Evolutionary conservation across 2,329 filamentous ascomycete species (phyloP), one percentile per base, ranked within the genome.

Genomic region (Cytospora mali): DNA sequence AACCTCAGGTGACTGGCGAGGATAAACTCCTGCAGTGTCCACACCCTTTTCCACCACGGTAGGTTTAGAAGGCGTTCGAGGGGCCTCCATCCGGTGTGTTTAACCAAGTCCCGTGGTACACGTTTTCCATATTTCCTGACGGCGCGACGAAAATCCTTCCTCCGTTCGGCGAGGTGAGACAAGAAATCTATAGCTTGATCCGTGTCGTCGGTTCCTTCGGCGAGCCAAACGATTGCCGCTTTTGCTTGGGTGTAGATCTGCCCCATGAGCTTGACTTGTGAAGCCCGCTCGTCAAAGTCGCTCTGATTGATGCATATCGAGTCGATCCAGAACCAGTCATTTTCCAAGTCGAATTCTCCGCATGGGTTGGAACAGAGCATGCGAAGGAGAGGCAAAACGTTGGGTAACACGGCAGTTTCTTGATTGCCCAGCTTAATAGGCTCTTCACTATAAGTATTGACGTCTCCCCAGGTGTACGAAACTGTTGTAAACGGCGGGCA

Each of bases 21-120:
- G 16, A 62, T 49, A n/a, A 55, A 62, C 21, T 62, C 61, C 50
- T 62, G 61, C 7, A 62, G 51, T n/a, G 61, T 62, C 61, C 61
- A 62, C 10, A 62, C 61, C 4, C 61, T 35, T 10, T 55, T 49
- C 61, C 61, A 62, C 61, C 55, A 62, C 14, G 55, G 39, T 10
- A 54, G 50, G 14, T 49, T 42, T 18, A 62, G 16, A 2, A 62
- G 18, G 1, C 14, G 18, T n/a, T 59, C 61, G 6, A 62, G 14
- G 3, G 39, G 35, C 18, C 25, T 55, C 61, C 55, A 62, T 14
- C 61, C 55, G 29, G 39, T 18, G 27, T 62, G 61, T 4, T 21
- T 29, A n/a, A 14, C 14, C 55, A 62, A 35, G 39, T 54, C 61
- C 10, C 23, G 21, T 25, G 61, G 61, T 21, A 62, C 49, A 21